Evolutionary conservation across 225 moss, liverwort and hornwort genomes (phyloP), one percentile per base, ranked within the genome.

Genomic region (Polytrichum formosum): DNA sequence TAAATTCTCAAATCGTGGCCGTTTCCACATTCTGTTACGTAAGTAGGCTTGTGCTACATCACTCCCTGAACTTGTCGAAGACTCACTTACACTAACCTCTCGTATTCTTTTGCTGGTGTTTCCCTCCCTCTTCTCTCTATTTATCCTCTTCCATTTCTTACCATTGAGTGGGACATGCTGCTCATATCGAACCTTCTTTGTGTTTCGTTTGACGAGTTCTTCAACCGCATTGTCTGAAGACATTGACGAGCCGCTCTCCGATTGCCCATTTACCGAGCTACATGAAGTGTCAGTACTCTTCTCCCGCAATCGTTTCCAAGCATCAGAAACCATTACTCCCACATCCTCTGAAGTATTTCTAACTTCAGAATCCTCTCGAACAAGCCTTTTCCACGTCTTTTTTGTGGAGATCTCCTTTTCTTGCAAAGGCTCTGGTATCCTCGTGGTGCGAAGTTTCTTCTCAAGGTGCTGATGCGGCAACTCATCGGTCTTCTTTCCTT

Each of bases 231-330:
- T 73, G 26, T 72, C 67, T 33, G 79, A 84, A 55, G 53, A 68
- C 87, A 84, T 81, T 58, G 81, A 84, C 69, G 74, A 65, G 56
- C 79, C 87, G 26, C 74, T 81, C 26, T 81, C 83, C n/a, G 76
- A 70, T 20, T 63, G 74, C 19, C 64, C 81, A 72, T 81, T 72
- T 73, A 81, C 83, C 55, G 81, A 81, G 66, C 76, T 80, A 54
- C 83, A 66, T 20, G 83, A 86, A 9, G 72, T 71, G 23, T 68
- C 79, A 4, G 55, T 60, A 29, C 28, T 21, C 21, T 74, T 68
- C 80, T 83, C 78, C 54, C 87, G 83, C 70, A 87, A 72, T 65
- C 87, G 81, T 81, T 87, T 87, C 87, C 84, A 87, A 69, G 83
- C 76, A 71, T 87, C 87, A 26, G 87, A 87, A 7, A 87, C 78